phyloP scores from a whole-genome alignment of 164 flowering plant species.

The Brasenia schreberi region DNA sequence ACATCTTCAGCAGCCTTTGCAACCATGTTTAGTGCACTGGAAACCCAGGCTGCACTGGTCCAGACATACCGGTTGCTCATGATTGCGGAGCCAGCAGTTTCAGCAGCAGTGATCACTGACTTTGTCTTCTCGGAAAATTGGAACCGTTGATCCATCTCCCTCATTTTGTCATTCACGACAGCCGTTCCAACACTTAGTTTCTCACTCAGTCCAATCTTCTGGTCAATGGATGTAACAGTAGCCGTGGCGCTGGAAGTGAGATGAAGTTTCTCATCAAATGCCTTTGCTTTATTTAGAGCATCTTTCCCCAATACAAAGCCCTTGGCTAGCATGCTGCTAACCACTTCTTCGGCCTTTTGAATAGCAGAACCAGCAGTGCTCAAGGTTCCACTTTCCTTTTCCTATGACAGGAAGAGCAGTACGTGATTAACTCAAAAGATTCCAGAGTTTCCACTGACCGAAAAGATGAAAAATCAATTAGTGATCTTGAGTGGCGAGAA shows the following conservation, averaged over 20 bases:
- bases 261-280: conserved; percentile 52
- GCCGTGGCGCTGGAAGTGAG: conserved; percentile 56
- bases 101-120: conserved; percentile 51
- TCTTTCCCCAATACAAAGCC: conserved; percentile 79
- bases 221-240: conserved; percentile 48
- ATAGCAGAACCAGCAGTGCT: conserved; percentile 24
- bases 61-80: conserved; percentile 26
- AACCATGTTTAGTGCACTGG: conserved; percentile 36
- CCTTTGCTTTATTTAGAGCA: conserved; percentile 59
- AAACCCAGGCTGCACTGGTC: conserved; percentile 67
- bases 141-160: conserved; percentile 48
- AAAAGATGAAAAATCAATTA: no score
- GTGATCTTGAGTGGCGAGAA: no score
- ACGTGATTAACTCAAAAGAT: no score
- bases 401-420: neutral
- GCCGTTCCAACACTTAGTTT: conserved; percentile 45
- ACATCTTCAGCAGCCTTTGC: conserved; percentile 71
- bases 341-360: conserved; percentile 60
- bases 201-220: conserved; percentile 49
- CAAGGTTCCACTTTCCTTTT: neutral
- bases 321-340: conserved; percentile 72
- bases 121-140: conserved; percentile 57
- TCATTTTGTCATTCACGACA: conserved; percentile 48
- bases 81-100: conserved; percentile 46
- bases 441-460: no score